These are phyloP conservation scores for Purshia tridentata DNA, from an alignment of 306 rosid genomes.

Conservation along the genomic window DNA sequence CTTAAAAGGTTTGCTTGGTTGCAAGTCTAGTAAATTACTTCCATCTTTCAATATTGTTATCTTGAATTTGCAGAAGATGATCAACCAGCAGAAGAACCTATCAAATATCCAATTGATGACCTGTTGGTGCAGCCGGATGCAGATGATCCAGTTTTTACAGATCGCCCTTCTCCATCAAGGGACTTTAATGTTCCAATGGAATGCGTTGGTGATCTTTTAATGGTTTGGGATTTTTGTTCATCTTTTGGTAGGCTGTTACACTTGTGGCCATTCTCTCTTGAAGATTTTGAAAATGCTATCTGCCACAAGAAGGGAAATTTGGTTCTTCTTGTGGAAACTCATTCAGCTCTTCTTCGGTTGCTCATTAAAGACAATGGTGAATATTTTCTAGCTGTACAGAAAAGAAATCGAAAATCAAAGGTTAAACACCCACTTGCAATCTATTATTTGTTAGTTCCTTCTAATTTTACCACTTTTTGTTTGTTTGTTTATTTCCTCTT, in stretches of 20 bases:
- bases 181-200: conserved; percentile 73
- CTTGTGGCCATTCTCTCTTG: conserved; percentile 77
- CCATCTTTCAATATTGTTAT: conserved; percentile 5
- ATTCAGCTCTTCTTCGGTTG: conserved; percentile 74
- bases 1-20: conserved; percentile 9
- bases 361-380: conserved; percentile 60
- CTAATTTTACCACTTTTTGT: background rate
- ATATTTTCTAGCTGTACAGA: conserved; percentile 46
- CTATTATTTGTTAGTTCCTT: conserved; percentile 3
- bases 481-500: background rate
- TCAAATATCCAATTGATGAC: conserved; percentile 94
- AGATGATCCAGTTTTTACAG: conserved; percentile 71
- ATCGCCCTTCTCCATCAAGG: conserved; percentile 68
- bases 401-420: conserved; percentile 57
- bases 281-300: conserved; percentile 84
- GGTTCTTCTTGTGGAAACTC: conserved; percentile 85
- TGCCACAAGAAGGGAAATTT: conserved; percentile 73
- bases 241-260: conserved; percentile 66
- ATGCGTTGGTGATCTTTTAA: conserved; percentile 77
- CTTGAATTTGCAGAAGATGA: conserved; percentile 46
- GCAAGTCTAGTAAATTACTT: background rate
- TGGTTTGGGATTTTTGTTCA: conserved; percentile 91
- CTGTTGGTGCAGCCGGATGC: conserved; percentile 72
- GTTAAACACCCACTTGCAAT: conserved; percentile 32
- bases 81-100: conserved; percentile 42